Conservation (phyloP, 1,139 yeast species). For the Lodderomyces metapsilosis region DNA sequence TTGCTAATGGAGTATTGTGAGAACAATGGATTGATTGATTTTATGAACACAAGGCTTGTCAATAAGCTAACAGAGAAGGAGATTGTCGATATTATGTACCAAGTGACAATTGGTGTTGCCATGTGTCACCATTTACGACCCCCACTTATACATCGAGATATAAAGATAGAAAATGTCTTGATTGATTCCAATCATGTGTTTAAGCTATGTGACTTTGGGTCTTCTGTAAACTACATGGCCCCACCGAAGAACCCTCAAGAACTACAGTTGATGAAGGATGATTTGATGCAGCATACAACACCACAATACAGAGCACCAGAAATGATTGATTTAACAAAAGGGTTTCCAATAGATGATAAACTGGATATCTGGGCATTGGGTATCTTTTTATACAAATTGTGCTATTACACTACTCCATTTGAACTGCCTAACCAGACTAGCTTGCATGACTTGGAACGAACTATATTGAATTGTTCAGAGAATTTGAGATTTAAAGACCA, state of each 20-base stretch:
- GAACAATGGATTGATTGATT: conserved; percentile 84
- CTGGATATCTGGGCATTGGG: conserved; percentile 98
- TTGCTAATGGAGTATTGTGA: conserved; percentile 90
- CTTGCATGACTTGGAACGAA: conserved; percentile 39
- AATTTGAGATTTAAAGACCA: conserved; percentile 35
- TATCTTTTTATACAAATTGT: conserved; percentile 81
- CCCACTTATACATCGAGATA: conserved; percentile 87
- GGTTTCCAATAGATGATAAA: conserved; percentile 89
- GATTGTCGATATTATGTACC: conserved; percentile 77
- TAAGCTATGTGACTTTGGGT: conserved; percentile 93
- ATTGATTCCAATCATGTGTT: conserved; percentile 70
- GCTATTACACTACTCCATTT: conserved; percentile 94
- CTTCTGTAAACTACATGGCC: conserved; percentile 67
- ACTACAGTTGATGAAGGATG: conserved; percentile 69
- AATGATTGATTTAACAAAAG: conserved; percentile 85
- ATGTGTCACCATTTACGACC: conserved; percentile 84
- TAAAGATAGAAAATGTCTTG: conserved; percentile 91
- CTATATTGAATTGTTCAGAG: conserved; percentile 33
- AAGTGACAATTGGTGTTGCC: conserved; percentile 78
- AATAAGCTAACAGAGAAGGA: conserved; percentile 81
- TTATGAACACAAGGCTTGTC: conserved; percentile 87
- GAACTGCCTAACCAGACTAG: conserved; percentile 56
- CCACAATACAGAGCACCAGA: conserved; percentile 98
- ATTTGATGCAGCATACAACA: conserved; percentile 87
- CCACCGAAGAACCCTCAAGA: conserved; percentile 69